A percentile compares a stretch with the other conserved stretches of the same genome.
Conservation (phyloP, 1,284 basidiomycete genomes). For the Cerrena zonata region DNA sequence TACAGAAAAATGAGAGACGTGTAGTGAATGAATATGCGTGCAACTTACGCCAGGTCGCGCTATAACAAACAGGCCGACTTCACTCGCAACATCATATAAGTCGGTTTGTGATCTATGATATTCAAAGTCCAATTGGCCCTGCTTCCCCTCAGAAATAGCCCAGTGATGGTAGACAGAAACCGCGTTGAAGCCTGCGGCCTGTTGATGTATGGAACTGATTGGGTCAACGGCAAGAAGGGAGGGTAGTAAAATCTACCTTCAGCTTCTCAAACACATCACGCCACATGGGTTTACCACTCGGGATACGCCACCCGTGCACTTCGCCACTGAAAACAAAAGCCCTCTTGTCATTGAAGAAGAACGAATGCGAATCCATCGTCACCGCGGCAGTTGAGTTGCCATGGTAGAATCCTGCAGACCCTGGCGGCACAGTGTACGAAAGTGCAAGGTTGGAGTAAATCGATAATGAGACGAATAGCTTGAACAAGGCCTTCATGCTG, state of each 20-base stretch:
- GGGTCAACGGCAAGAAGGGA: too few species aligned
- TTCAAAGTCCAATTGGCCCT: constrained; percentile 28
- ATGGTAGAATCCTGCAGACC: constrained; percentile 31
- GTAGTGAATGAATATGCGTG: background rate
- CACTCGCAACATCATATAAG: constrained; percentile 54
- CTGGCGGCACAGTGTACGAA: constrained; percentile 17
- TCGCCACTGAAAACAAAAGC: constrained; percentile 39
- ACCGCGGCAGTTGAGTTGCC: constrained; percentile 34
- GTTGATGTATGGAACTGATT: too few species aligned
- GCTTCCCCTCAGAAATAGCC: constrained; percentile 38
- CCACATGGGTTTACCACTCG: constrained; percentile 41
- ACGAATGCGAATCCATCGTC: constrained; percentile 39
- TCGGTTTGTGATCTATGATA: constrained; percentile 21
- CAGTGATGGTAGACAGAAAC: constrained; percentile 43
- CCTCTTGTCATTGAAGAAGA: constrained; percentile 39
- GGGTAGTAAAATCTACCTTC: constrained; percentile 17
- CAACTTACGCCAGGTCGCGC: constrained; percentile 49
- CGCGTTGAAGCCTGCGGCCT: constrained; percentile 45
- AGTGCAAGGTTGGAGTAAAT: background rate
- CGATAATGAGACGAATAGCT: background rate
- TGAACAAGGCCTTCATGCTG: background rate
- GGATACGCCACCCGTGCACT: constrained; percentile 43
- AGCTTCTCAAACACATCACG: constrained; percentile 41
- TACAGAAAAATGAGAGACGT: constrained; percentile 1
- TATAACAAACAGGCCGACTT: constrained; percentile 59